These are phyloP conservation scores for Heracleum sosnowskyi DNA, from an alignment of 129 eudicot genomes.

Conservation along the genomic window DNA sequence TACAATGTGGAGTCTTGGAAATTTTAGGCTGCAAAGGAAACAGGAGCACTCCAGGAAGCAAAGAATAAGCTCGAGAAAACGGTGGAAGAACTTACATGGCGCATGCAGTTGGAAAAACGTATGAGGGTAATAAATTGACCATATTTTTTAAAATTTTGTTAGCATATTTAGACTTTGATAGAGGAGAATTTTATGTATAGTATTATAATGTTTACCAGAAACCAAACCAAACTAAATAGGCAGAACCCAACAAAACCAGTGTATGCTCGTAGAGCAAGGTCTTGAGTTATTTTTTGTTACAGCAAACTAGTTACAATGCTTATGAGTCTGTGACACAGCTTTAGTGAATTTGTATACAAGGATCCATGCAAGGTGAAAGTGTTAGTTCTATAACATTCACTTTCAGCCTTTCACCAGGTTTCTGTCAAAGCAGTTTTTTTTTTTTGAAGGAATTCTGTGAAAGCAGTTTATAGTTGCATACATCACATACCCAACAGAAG, in stretches of 20 bases:
- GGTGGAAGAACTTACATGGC: slow-evolving; percentile 64
- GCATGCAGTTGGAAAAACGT: slow-evolving; percentile 70
- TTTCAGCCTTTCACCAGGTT: background rate
- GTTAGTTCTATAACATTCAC: background rate
- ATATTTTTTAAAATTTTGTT: background rate
- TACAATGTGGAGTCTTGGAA: background rate
- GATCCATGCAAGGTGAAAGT: background rate
- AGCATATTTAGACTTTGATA: background rate
- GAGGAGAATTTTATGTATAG: background rate
- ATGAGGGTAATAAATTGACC: slow-evolving; percentile 38
- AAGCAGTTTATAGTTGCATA: background rate
- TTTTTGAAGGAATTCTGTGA: no score
- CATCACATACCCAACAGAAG: background rate
- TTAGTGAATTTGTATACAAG: background rate
- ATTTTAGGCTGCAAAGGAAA: slow-evolving; percentile 60
- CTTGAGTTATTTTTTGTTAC: background rate
- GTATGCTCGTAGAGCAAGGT: background rate
- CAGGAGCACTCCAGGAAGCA: slow-evolving; percentile 80
- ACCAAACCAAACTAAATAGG: background rate
- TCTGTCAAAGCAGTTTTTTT: no score
- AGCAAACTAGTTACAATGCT: background rate
- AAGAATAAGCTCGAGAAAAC: slow-evolving; percentile 58
- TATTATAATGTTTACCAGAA: background rate
- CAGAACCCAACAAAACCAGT: background rate
- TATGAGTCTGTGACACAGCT: background rate